A percentile compares a stretch with the other conserved stretches of the same genome.
These are phyloP conservation scores for Aquilaria sinensis DNA, from an alignment of 345 rosid genomes.

Conservation along the genomic window DNA sequence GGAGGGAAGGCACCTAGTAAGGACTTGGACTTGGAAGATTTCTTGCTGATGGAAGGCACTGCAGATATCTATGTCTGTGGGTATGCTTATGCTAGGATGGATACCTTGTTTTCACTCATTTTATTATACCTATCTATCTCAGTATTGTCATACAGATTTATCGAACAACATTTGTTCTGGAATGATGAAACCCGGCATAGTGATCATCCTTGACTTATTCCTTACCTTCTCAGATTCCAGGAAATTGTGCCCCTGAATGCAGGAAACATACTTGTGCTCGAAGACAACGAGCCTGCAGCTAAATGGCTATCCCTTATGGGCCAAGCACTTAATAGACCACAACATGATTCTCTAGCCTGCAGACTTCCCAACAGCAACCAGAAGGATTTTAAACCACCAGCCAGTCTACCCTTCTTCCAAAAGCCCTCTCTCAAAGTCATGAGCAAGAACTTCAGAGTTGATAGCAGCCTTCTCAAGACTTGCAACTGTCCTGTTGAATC, in stretches of 20 bases:
- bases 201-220: not conserved
- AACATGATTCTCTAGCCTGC: constrained; percentile 25
- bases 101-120: not conserved
- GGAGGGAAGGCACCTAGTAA: constrained; percentile 81
- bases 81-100: constrained; percentile 37
- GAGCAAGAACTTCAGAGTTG: constrained; percentile 57
- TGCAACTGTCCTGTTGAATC: constrained; percentile 64
- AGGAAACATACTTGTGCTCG: constrained; percentile 85
- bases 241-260: constrained; percentile 94
- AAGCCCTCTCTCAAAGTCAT: constrained; percentile 75
- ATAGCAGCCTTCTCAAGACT: constrained; percentile 58
- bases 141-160: too few relatives aligned
- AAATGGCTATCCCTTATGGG: constrained; percentile 85
- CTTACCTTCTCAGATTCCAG: constrained; percentile 58
- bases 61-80: constrained; percentile 91
- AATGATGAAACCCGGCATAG: too few relatives aligned
- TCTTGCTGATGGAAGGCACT: constrained; percentile 72
- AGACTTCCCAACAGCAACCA: constrained; percentile 12
- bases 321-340: constrained; percentile 72
- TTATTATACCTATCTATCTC: too few relatives aligned
- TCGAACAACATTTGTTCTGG: too few relatives aligned
- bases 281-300: constrained; percentile 95
- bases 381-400: constrained; percentile 43
- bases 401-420: constrained; percentile 50
- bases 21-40: constrained; percentile 77